Evolutionary conservation across 2,329 filamentous ascomycete genomes (phyloP), one percentile per base, ranked within the genome.

Genomic region (Scorias spongiosa): DNA sequence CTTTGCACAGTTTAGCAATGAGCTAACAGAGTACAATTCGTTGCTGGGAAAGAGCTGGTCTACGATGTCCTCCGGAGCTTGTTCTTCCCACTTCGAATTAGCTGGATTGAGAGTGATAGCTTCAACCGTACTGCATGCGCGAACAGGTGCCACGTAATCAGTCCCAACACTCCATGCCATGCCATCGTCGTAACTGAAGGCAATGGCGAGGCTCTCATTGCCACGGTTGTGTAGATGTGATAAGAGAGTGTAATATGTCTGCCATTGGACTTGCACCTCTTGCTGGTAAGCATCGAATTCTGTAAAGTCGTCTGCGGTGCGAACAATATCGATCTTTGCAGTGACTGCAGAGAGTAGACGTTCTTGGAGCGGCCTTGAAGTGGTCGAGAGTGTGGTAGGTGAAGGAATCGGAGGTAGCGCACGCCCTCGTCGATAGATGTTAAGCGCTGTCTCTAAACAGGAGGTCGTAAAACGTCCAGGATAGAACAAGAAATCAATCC

Each of bases 81-180:
- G 38, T 18, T 40, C 38, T 12, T 40, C 17, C 12, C 12, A 18
- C 11, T 28, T 12, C 11, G 12, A 11, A 17, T 11, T 18, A 5
- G 38, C 38, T 20, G 11, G 14, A 53, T 93, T 95, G 54, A 88
- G 73, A 50, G 75, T 74, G 10, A 93, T 70, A 5, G 78, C 67
- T 61, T 98, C 91, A 12, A 89, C 66, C 40, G 74, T 70, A 59
- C 80, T 91, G 64, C 84, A 93, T 54, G 81, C 77, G 48, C 89
- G 74, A 42, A 96, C 73, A 2, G 83, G 78, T 3, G 84, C 82
- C 41, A 93, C 69, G 29, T 81, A 78, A 62, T 95, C 88, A 1
- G 88, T 79, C 54, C 86, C 81, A 4, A 93, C 72, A 40, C 93
- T 73, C 86, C 87, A 95, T 1, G 85, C 76, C 66, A 88, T 74